phyloP scores from a whole-genome alignment of 176 grass and related monocot species.

The Carex pumila region DNA sequence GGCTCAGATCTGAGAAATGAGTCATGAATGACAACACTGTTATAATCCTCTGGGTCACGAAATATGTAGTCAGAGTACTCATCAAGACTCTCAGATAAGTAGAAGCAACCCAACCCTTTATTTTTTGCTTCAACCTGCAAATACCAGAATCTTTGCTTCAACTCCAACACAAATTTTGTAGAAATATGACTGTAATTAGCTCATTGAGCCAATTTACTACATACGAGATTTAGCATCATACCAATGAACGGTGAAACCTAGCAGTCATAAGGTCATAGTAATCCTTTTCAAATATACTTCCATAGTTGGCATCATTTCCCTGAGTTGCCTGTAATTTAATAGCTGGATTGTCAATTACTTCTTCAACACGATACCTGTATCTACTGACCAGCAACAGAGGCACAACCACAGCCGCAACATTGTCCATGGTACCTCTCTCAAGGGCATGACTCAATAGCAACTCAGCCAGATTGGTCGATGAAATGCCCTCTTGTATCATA shows the following conservation, averaged over 20 bases:
- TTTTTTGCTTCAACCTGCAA: constrained; percentile 68
- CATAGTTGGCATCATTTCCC: not conserved
- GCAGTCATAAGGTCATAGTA: constrained; percentile 17
- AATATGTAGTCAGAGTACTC: constrained; percentile 83
- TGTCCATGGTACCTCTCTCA: constrained; percentile 82
- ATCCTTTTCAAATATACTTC: constrained; percentile 21
- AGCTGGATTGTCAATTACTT: constrained; percentile 28
- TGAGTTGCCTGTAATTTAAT: constrained; percentile 20
- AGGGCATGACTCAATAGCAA: constrained; percentile 59
- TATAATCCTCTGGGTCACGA: constrained; percentile 51
- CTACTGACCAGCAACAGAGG: constrained; percentile 44
- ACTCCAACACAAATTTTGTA: not conserved
- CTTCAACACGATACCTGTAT: constrained; percentile 35
- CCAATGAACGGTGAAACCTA: constrained; percentile 18
- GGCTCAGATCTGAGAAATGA: constrained; percentile 41
- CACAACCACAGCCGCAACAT: constrained; percentile 87
- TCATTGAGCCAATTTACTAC: not conserved
- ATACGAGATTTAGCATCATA: not conserved
- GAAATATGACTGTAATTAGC: not conserved
- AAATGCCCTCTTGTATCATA: constrained; percentile 22
- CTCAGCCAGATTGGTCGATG: constrained; percentile 46
- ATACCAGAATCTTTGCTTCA: not conserved
- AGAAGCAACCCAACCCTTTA: constrained; percentile 81
- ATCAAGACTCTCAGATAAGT: constrained; percentile 94
- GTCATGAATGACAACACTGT: constrained; percentile 39